Conservation (phyloP, 495 filamentous ascomycete species). For the Pyrenula massariospora region DNA sequence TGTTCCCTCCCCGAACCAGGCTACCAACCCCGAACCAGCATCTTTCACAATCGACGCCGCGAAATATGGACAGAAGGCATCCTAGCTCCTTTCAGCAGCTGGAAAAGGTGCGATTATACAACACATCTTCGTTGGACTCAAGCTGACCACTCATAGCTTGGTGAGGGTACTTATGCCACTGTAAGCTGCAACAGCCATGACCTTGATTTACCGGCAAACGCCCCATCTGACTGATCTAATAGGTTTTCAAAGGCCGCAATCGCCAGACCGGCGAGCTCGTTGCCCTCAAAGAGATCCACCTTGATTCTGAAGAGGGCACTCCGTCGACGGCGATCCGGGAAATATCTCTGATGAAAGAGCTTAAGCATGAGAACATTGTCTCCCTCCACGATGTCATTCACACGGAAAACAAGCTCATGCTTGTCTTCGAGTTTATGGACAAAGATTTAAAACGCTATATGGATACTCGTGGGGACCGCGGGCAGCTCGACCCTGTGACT, state of each 20-base stretch:
- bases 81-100: slow-evolving; percentile 97
- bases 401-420: slow-evolving; percentile 98
- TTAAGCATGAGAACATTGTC: slow-evolving; percentile 97
- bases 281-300: slow-evolving; percentile 96
- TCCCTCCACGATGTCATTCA: slow-evolving; percentile 98
- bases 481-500: slow-evolving; percentile 67
- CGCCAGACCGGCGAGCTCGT: slow-evolving; percentile 92
- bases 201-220: not conserved
- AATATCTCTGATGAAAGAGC: slow-evolving; percentile 97
- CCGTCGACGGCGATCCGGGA: slow-evolving; percentile 97
- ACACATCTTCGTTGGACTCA: not conserved
- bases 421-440: slow-evolving; percentile 98
- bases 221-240: slow-evolving; percentile 6
- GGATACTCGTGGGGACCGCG: slow-evolving; percentile 77
- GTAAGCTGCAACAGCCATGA: slow-evolving; percentile 40
- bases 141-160: slow-evolving; percentile 43
- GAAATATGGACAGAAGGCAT: slow-evolving; percentile 73
- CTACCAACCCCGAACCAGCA: slow-evolving; percentile 2
- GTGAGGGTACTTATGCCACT: slow-evolving; percentile 97
- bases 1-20: slow-evolving; percentile 13
- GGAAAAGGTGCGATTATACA: slow-evolving; percentile 53
- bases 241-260: slow-evolving; percentile 98
- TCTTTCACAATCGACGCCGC: not conserved
- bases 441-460: slow-evolving; percentile 99
- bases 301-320: slow-evolving; percentile 96